Conservation (phyloP, 495 filamentous ascomycete genomes). For the Tetracladium setigerum region DNA sequence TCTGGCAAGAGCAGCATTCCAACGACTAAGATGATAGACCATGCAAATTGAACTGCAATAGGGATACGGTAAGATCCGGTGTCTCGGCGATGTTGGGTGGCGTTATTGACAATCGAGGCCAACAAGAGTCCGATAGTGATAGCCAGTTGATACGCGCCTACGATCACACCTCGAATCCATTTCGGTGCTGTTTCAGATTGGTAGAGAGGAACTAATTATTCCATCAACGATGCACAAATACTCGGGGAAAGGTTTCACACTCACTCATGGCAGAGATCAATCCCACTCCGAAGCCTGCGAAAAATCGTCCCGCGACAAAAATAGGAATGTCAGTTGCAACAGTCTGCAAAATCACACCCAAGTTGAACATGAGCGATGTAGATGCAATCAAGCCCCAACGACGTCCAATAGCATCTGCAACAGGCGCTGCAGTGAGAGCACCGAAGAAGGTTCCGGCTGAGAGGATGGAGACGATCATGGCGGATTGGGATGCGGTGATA, state of each 20-base stretch:
- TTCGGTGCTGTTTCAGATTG: constrained; percentile 80
- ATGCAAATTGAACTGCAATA: constrained; percentile 72
- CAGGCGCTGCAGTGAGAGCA: constrained; percentile 55
- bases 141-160: constrained; percentile 76
- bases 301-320: constrained; percentile 69
- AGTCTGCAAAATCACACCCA: constrained; percentile 76
- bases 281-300: constrained; percentile 78
- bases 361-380: constrained; percentile 52
- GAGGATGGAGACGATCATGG: constrained; percentile 74
- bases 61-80: constrained; percentile 74
- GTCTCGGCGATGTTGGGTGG: constrained; percentile 54
- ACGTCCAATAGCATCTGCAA: constrained; percentile 69
- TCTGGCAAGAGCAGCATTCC: constrained; percentile 80
- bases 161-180: constrained; percentile 81
- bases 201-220: constrained; percentile 62
- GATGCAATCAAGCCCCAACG: constrained; percentile 59
- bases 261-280: constrained; percentile 64
- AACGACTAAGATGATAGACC: constrained; percentile 64
- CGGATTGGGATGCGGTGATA: constrained; percentile 52
- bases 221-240: neutral
- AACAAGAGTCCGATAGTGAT: constrained; percentile 83
- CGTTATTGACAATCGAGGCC: constrained; percentile 69
- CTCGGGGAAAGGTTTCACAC: neutral
- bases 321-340: constrained; percentile 56
- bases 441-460: constrained; percentile 88